These are phyloP conservation scores for Cokeromyces recurvatus DNA, from an alignment of 371 early-diverging fungal species.

Conservation along the genomic window DNA sequence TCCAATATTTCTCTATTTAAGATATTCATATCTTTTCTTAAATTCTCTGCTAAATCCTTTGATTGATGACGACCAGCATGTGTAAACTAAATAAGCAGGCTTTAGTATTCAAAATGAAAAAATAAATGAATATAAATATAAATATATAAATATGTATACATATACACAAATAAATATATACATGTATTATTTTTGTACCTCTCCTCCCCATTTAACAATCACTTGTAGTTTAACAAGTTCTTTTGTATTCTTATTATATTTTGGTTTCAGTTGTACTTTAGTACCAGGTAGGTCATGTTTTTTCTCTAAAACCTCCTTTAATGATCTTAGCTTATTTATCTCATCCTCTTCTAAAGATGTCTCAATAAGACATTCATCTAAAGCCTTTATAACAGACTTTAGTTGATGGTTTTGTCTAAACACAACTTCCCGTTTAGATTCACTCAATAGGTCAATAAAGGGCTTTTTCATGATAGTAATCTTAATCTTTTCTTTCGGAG, in stretches of 20 bases:
- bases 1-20: conserved; percentile 82
- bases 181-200: conserved; percentile 44
- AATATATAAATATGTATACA: too few relatives aligned
- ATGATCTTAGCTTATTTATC: conserved; percentile 48
- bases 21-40: conserved; percentile 87
- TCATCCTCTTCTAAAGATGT: conserved; percentile 46
- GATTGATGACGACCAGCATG: conserved; percentile 93
- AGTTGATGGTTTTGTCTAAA: conserved; percentile 75
- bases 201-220: conserved; percentile 97
- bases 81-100: conserved; percentile 62
- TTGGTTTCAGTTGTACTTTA: conserved; percentile 90
- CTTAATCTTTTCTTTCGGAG: conserved; percentile 97
- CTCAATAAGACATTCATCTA: conserved; percentile 51
- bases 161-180: too few relatives aligned
- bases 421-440: conserved; percentile 73
- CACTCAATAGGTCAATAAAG: conserved; percentile 66
- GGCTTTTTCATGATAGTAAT: conserved; percentile 61
- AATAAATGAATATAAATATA: too few relatives aligned
- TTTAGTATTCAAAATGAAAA: too few relatives aligned
- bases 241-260: conserved; percentile 55
- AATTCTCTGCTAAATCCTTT: conserved; percentile 87
- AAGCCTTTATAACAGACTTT: conserved; percentile 59
- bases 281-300: conserved; percentile 85
- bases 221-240: conserved; percentile 75
- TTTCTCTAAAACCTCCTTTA: conserved; percentile 72